A percentile compares a stretch with the other conserved stretches of the same genome.
Evolutionary conservation across 768 basidiomycete species (phyloP).

Genomic region (Hypsizygus marmoreus): DNA sequence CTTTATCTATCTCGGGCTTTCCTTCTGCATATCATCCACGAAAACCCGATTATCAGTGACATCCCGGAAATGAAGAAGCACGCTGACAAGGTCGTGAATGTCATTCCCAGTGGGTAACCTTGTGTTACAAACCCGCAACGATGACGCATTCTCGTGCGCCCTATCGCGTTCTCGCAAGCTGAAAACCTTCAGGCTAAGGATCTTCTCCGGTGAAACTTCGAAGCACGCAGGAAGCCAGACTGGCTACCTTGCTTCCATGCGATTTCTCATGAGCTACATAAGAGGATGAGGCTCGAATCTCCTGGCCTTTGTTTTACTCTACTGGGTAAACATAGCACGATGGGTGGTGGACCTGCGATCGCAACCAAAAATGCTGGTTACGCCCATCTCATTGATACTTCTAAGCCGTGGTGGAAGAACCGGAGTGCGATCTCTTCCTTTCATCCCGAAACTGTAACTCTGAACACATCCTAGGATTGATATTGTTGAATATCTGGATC

Average conservation of each 20-base stretch:
- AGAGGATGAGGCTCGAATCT: constrained; percentile 40
- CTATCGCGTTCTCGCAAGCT: neutral
- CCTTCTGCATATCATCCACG: neutral
- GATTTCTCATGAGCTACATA: constrained; percentile 8
- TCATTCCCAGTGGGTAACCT: no score
- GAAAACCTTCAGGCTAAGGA: neutral
- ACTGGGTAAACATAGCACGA: constrained; percentile 24
- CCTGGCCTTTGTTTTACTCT: constrained; percentile 43
- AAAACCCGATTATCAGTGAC: no score
- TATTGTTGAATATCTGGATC: constrained; percentile 58
- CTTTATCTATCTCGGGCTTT: neutral
- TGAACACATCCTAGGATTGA: constrained; percentile 48
- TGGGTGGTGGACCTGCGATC: constrained; percentile 49
- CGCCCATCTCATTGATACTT: constrained; percentile 49
- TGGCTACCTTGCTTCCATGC: constrained; percentile 13
- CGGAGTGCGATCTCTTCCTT: constrained; percentile 35
- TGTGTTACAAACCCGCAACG: no score
- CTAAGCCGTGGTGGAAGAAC: constrained; percentile 62
- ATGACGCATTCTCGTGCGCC: neutral
- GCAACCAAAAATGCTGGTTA: constrained; percentile 32
- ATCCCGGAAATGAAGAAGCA: no score
- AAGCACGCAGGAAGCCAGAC: neutral
- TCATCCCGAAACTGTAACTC: no score
- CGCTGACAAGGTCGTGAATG: no score
- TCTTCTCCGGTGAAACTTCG: neutral